Conservation (phyloP, 2,329 filamentous ascomycete species). For the Ophiostoma australiae region DNA sequence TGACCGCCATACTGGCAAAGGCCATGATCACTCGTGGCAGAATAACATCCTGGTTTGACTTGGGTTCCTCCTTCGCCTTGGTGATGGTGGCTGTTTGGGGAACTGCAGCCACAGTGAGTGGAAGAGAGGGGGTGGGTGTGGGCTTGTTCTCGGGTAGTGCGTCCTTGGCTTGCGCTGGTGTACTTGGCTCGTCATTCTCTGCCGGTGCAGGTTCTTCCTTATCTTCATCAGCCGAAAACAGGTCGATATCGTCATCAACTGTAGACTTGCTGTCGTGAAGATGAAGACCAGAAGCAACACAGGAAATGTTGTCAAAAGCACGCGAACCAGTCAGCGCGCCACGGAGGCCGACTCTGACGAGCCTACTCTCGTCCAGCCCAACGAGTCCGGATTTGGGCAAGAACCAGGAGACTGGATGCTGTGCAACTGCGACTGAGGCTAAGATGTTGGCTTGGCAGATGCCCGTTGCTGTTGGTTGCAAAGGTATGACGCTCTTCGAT, state of each 20-base stretch:
- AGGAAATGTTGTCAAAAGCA: constrained; percentile 26
- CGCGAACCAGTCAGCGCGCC: constrained; percentile 32
- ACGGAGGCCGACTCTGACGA: constrained; percentile 32
- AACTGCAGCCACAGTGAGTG: not conserved
- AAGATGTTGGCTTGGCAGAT: not conserved
- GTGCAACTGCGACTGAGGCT: not conserved
- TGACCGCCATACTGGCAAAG: constrained; percentile 32
- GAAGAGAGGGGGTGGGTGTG: not conserved
- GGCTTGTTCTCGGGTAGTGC: not conserved
- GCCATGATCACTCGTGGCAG: constrained; percentile 33
- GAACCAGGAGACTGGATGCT: constrained; percentile 2
- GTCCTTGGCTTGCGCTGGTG: not conserved
- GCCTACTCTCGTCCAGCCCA: constrained; percentile 32
- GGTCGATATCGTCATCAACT: constrained; percentile 11
- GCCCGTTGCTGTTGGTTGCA: not conserved
- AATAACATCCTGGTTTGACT: constrained; percentile 19
- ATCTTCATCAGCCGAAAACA: not conserved
- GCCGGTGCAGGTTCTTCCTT: not conserved
- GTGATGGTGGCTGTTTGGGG: not conserved
- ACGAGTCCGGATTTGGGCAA: constrained; percentile 34
- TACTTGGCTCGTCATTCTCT: not conserved
- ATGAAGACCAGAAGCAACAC: not conserved
- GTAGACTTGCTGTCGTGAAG: not conserved
- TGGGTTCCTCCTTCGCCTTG: not conserved
- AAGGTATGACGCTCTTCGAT: not conserved